Conservation (phyloP, 2,329 filamentous ascomycete genomes). For the Penicillium hordei region DNA sequence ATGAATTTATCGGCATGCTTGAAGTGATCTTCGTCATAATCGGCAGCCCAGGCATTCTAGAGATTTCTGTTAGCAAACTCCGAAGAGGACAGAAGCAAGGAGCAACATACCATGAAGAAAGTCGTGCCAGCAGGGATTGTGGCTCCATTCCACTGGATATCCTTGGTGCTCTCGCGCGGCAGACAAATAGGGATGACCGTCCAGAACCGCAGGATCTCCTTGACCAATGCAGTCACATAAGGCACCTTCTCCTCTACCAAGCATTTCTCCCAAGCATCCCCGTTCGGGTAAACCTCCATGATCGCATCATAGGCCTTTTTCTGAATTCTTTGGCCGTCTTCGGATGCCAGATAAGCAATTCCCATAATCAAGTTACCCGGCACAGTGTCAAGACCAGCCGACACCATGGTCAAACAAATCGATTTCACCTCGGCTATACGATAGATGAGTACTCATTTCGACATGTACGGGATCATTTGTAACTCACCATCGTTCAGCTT, state of each 20-base stretch:
- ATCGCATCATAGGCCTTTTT: constrained; percentile 69
- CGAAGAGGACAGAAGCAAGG: background rate
- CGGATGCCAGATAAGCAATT: constrained; percentile 70
- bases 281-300: constrained; percentile 67
- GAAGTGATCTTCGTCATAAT: constrained; percentile 71
- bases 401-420: constrained; percentile 80
- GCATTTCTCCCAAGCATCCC: constrained; percentile 74
- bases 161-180: constrained; percentile 69
- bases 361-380: constrained; percentile 78
- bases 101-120: constrained; percentile 66
- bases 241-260: constrained; percentile 71
- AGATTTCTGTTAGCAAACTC: background rate
- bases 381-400: constrained; percentile 77
- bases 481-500: constrained; percentile 64
- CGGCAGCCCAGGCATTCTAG: constrained; percentile 69
- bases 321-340: constrained; percentile 69
- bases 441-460: constrained; percentile 37
- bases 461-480: constrained; percentile 6
- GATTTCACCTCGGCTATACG: constrained; percentile 70
- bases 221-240: constrained; percentile 75
- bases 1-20: constrained; percentile 61
- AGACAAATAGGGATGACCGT: constrained; percentile 77
- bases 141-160: constrained; percentile 67
- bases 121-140: constrained; percentile 72
- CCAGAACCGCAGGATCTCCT: constrained; percentile 76